Percentiles rank a stretch among this genome's conserved stretches.
Conservation (phyloP, 768 basidiomycete species). For the Chalciporus sphaerocephalus region DNA sequence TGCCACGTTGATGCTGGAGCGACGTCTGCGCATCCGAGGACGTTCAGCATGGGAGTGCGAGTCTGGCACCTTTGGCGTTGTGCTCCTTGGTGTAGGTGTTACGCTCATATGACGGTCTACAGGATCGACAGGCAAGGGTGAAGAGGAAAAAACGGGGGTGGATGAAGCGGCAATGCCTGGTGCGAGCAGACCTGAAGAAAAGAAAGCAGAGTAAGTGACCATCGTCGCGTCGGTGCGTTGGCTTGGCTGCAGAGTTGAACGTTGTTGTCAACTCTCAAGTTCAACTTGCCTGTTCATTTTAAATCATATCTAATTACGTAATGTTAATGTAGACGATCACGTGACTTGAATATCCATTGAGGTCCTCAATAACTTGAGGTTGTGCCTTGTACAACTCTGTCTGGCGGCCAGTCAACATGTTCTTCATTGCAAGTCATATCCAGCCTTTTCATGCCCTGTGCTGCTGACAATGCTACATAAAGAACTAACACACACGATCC, state of each 20-base stretch:
- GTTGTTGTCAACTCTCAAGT: slow-evolving; percentile 6
- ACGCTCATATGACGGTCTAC: slow-evolving; percentile 35
- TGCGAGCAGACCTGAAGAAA: slow-evolving; percentile 67
- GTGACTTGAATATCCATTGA: too few relatives aligned
- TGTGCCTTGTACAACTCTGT: slow-evolving; percentile 1
- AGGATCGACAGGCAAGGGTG: slow-evolving; percentile 24
- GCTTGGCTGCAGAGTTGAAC: neutral
- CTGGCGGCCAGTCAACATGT: slow-evolving; percentile 41
- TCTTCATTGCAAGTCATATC: slow-evolving; percentile 59
- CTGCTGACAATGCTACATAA: slow-evolving; percentile 54
- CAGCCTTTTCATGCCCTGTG: neutral
- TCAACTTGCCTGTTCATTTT: slow-evolving; percentile 18
- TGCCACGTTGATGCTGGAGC: slow-evolving; percentile 56
- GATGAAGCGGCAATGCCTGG: slow-evolving; percentile 32
- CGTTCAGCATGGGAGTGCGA: slow-evolving; percentile 19
- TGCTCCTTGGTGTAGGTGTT: slow-evolving; percentile 35
- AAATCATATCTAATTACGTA: slow-evolving; percentile 14
- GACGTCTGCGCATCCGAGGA: slow-evolving; percentile 54
- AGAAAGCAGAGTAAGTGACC: slow-evolving; percentile 58
- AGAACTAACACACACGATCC: slow-evolving; percentile 95
- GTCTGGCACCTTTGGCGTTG: slow-evolving; percentile 22
- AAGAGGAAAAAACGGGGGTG: slow-evolving; percentile 25
- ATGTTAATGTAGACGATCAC: slow-evolving; percentile 12
- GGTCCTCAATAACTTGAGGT: neutral
- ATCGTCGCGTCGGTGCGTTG: slow-evolving; percentile 23